Percentiles rank a stretch among this genome's conserved stretches.
These are phyloP conservation scores for Rhytidhysteron rufulum DNA, from an alignment of 2,329 filamentous ascomycete species.

Conservation along the genomic window DNA sequence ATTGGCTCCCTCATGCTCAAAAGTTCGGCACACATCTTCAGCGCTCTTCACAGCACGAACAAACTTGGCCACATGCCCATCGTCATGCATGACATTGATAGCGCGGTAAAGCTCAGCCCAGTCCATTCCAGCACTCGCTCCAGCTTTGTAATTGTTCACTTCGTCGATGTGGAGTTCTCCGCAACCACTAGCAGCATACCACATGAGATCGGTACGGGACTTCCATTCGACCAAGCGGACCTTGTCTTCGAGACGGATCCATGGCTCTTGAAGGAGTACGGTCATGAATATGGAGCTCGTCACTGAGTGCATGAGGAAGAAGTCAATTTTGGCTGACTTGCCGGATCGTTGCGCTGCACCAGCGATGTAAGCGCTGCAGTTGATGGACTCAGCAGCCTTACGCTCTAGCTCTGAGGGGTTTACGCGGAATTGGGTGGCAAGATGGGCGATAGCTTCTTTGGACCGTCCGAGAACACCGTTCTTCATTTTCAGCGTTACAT, in stretches of 20 bases:
- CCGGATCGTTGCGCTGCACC: conserved; percentile 6
- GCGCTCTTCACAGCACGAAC: conserved; percentile 32
- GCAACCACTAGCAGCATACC: conserved; percentile 15
- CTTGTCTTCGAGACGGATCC: conserved; percentile 27
- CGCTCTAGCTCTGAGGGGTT: neutral
- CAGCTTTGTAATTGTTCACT: conserved; percentile 13
- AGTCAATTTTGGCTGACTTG: conserved; percentile 15
- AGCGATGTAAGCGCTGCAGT: conserved; percentile 7
- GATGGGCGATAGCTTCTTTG: conserved; percentile 4
- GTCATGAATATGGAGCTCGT: conserved; percentile 31
- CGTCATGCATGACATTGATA: conserved; percentile 24
- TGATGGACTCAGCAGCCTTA: conserved; percentile 5
- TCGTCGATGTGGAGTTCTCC: conserved; percentile 13
- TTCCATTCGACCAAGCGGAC: conserved; percentile 21
- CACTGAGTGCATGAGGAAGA: conserved; percentile 32
- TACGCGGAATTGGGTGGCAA: conserved; percentile 6
- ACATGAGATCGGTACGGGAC: conserved; percentile 16
- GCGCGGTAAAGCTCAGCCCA: conserved; percentile 26
- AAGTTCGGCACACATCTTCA: conserved; percentile 4
- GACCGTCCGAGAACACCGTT: conserved; percentile 4
- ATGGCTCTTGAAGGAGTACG: conserved; percentile 24
- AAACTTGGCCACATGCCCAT: conserved; percentile 36
- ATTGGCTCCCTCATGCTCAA: conserved; percentile 5
- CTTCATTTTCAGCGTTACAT: conserved; percentile 2
- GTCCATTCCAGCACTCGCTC: conserved; percentile 16